Base-by-base conservation (phyloP, 148 eudicot species). In the Rhododendron griersonianum region DNA sequence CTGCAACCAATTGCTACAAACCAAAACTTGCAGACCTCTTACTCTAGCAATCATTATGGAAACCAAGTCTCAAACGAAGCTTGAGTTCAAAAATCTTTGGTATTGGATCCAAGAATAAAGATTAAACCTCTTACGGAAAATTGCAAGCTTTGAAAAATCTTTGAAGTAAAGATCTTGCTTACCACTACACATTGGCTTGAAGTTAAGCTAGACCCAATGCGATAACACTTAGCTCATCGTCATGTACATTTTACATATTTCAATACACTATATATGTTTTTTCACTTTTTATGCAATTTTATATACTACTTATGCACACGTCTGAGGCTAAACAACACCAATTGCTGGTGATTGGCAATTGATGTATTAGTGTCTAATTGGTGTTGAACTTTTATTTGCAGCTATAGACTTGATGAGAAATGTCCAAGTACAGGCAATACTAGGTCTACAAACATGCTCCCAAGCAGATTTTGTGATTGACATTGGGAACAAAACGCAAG, bases 381-480 rank as follows among this genome's bases (percentile, higher is more conserved):
- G 0, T 28, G 3, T 67, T 67, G 14, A 67, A 73, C 10, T 53
- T 37, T 57, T 16, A 25, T 57, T 59, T 87, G 81, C 92, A 93
- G 98, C 90, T 59, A 81, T 91, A 83, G 94, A 92, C 74, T 67
- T 67, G 74, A 0, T 67, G 33, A 67, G 0, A 25, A 67, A 67
- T 67, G 15, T 25, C 35, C 5, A 67, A 25, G 74, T 67, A 67
- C 74, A 67, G 35, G 74, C 33, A 28, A 67, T 67, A 67, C 74
- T 94, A 3, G 95, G 95, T 15, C 94, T 93, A 53, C 91, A 89
- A 82, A 87, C 84, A 85, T 92, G 94, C 23, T 83, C 81, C 57
- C 91, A 93, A 88, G 92, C 93, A 77, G 89, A 92, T 81, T 94
- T 93, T 83, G 92, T 90, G 30, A 90, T 87, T 28, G 90, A 87